Conservation (phyloP, 129 eudicot species). For the Cynara cardunculus region DNA sequence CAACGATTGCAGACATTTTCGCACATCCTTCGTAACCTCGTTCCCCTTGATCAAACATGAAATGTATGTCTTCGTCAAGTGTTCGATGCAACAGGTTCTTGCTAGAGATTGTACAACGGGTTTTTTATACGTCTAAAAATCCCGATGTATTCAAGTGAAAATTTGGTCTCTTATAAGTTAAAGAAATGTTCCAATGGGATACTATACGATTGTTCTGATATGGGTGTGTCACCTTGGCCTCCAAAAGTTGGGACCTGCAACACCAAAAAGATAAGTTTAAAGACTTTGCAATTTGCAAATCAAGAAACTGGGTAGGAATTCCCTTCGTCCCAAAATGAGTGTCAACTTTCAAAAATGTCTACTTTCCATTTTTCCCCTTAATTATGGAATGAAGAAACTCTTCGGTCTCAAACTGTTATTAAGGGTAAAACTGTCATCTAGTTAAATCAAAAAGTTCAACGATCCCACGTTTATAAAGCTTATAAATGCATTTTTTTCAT, state of each 20-base stretch:
- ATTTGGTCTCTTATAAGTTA: not conserved
- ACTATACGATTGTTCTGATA: slow-evolving; percentile 2
- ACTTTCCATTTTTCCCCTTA: not conserved
- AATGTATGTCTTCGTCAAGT: slow-evolving; percentile 17
- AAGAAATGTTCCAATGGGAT: slow-evolving; percentile 14
- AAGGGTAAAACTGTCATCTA: not conserved
- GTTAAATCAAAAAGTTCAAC: not conserved
- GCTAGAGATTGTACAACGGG: slow-evolving; percentile 13
- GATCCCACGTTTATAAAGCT: too few species aligned
- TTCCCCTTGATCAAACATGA: slow-evolving; percentile 12
- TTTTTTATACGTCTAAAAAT: slow-evolving; percentile 2
- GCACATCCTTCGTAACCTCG: not conserved
- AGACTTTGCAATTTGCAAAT: not conserved
- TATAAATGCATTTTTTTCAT: too few species aligned
- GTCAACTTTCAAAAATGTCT: not conserved
- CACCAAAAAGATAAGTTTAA: not conserved
- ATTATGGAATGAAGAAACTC: not conserved
- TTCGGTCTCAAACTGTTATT: not conserved
- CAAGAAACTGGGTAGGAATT: not conserved
- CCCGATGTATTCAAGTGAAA: not conserved
- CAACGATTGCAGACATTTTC: slow-evolving; percentile 5
- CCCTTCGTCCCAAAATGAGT: too few species aligned
- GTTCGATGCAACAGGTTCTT: slow-evolving; percentile 22
- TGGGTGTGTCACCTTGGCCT: slow-evolving; percentile 61
- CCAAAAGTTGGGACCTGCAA: slow-evolving; percentile 81